Evolutionary conservation across 768 basidiomycete species (phyloP), one percentile per base, ranked within the genome.

Genomic region (Amanita brunnescens): DNA sequence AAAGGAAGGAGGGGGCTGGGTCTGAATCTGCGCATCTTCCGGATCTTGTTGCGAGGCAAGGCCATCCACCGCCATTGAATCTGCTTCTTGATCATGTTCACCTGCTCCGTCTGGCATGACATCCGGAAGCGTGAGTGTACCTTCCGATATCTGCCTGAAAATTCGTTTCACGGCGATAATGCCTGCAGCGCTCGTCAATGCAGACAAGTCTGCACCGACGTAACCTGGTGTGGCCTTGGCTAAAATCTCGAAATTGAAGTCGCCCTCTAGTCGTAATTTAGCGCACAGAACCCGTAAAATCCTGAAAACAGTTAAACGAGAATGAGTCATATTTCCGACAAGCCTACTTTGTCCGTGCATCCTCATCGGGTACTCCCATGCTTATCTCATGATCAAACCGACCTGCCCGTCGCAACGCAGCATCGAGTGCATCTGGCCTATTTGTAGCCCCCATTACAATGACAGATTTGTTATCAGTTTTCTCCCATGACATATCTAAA

Each of bases 301-400:
- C 61, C 94, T 97, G 56, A n/a, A 30, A 41, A 38, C n/a, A 39
- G 16, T 45, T 13, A 47, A 55, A 47, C 38, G 38, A 40, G 10
- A 16, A 26, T 41, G 14, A 0, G 41, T n/a, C 24, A 43, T 35
- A 37, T 35, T 21, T 21, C 21, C 12, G 16, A 30, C 47, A 8
- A 24, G 71, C 85, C 58, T 51, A 97, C 95, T 93, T 87, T 55
- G 87, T 85, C 51, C 96, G 75, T 0, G 86, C 93, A 49, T 83
- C 83, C 54, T 96, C 87, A 58, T 94, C 91, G 2, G 96, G 96
- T 3, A 99, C 95, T 10, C 89, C 89, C 89, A 98, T 93, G 46
- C 89, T 87, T 45, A 99, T 97, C 68, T 99, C 96, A 58, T 94
- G 91, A 62, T 98, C 96, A 54, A 99, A 99, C 30, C 96, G 72